Base-by-base conservation (phyloP, 1,139 yeast species). In the Kodamaea ohmeri region DNA sequence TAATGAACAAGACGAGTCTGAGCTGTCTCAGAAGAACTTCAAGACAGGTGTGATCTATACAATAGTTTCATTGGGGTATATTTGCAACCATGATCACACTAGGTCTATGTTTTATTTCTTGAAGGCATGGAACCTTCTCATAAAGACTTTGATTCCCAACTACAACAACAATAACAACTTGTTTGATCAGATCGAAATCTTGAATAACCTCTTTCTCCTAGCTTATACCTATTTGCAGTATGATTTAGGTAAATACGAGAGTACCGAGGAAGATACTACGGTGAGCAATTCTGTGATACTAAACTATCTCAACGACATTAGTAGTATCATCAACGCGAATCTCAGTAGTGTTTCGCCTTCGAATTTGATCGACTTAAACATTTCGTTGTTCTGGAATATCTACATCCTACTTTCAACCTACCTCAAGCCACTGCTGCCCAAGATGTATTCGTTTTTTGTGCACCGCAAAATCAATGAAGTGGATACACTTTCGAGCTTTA, bases 281-380 rank as follows among this genome's bases (percentile, higher is more conserved):
- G 47, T 54, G 30, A 48, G 46, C 35, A 47, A 47, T 28, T 49
- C 47, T 6, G 50, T 71, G 24, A 60, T 73, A 11, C 59, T 73
- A 40, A 67, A 71, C 47, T 72, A 72, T 45, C 55, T 74, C 34
- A 70, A 73, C 47, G 76, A 73, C 46, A 69, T 71, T 25, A 43
- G 53, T 25, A 45, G 38, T 38, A 48, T 52, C 36, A 50, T 53
- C 26, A 40, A 53, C 28, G 44, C 53, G 33, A 50, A 49, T 32
- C 42, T 53, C 37, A 45, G 42, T 28, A 42, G 37, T 14, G 36
- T 46, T 22, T 40, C 45, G 19, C 38, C 45, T n/a, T 55, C 53
- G 5, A 55, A 52, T 31, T 44, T 61, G 15, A 50, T 59, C 25
- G 57, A 51, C 28, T 43, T 44, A 21, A 48, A 51, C 36, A 44